Conservation (phyloP, 371 early-diverging fungal species). For the Dichotomocladium elegans region DNA sequence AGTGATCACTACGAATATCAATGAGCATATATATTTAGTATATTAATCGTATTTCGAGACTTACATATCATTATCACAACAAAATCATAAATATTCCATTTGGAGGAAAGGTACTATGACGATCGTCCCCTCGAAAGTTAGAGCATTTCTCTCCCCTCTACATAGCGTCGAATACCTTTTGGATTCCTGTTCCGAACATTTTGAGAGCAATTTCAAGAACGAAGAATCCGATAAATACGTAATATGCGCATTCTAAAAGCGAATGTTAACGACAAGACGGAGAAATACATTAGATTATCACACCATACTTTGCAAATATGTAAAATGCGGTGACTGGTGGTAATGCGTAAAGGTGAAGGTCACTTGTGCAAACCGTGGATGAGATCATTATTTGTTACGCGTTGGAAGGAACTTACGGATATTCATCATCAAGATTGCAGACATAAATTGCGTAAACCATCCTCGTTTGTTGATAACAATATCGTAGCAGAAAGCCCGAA, state of each 20-base stretch:
- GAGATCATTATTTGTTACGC: neutral
- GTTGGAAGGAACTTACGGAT: slow-evolving; percentile 10
- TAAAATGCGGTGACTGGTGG: neutral
- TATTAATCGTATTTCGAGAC: neutral
- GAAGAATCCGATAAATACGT: slow-evolving; percentile 32
- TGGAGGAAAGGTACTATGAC: slow-evolving; percentile 35
- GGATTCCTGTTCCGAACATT: slow-evolving; percentile 38
- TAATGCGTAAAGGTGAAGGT: slow-evolving; percentile 22
- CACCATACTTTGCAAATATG: neutral
- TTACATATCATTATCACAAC: slow-evolving; percentile 27
- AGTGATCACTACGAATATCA: too few relatives aligned
- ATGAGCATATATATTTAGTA: too few relatives aligned
- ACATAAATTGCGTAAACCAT: slow-evolving; percentile 32
- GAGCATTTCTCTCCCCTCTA: too few relatives aligned
- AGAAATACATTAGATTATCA: neutral
- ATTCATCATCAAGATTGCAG: slow-evolving; percentile 28
- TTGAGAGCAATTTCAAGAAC: slow-evolving; percentile 40
- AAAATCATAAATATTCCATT: slow-evolving; percentile 50
- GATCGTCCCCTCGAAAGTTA: too few relatives aligned
- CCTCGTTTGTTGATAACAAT: slow-evolving; percentile 46
- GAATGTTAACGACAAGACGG: too few relatives aligned
- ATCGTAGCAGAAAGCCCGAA: slow-evolving; percentile 44
- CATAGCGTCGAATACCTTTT: too few relatives aligned
- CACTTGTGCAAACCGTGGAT: neutral
- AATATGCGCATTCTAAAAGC: neutral